Conservation (phyloP, 2,329 filamentous ascomycete genomes). For the Claviceps paspali region DNA sequence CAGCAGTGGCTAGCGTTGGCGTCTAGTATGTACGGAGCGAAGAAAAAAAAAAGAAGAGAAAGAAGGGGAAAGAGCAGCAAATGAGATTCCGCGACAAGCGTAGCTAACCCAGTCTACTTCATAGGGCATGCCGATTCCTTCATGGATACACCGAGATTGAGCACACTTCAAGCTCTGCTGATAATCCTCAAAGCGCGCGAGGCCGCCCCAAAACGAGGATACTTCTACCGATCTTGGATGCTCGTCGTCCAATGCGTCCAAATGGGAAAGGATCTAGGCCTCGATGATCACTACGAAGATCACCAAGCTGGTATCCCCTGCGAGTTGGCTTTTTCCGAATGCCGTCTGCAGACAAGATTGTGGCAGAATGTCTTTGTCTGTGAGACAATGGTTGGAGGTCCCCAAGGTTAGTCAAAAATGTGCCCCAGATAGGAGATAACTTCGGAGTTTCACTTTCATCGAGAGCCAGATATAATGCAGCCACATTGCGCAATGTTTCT, state of each 20-base stretch:
- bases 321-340: constrained; percentile 55
- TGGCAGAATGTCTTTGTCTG: constrained; percentile 82
- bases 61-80: not conserved
- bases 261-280: constrained; percentile 81
- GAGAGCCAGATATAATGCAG: not conserved
- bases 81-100: not conserved
- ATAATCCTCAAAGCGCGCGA: constrained; percentile 84
- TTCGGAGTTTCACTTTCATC: not conserved
- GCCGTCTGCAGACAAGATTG: constrained; percentile 67
- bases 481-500: not conserved
- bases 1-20: constrained; percentile 89
- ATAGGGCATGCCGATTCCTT: constrained; percentile 82
- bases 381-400: constrained; percentile 84
- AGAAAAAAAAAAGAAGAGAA: not conserved
- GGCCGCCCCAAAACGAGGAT: constrained; percentile 80
- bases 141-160: constrained; percentile 79
- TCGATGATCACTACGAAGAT: constrained; percentile 72
- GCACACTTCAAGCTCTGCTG: constrained; percentile 79
- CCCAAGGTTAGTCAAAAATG: constrained; percentile 51
- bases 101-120: not conserved
- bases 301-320: constrained; percentile 62
- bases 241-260: constrained; percentile 80
- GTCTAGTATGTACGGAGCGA: constrained; percentile 41
- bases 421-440: not conserved
- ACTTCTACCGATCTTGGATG: constrained; percentile 97